Conservation (phyloP, 2,329 filamentous ascomycete genomes). For the Magnaporthales sp. region DNA sequence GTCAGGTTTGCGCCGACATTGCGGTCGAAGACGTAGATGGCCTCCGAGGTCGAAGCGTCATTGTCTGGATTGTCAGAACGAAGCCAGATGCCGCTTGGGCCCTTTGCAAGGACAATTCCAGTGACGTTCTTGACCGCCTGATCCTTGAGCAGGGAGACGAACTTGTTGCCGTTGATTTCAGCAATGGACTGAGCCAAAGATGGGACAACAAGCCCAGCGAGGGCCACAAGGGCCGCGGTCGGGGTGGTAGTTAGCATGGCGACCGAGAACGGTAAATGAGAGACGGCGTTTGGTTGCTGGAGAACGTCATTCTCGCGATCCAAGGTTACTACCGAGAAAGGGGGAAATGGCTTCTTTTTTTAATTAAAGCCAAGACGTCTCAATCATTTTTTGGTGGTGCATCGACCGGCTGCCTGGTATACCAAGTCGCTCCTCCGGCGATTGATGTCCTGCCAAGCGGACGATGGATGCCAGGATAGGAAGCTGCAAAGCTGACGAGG, state of each 20-base stretch:
- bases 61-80: slow-evolving; percentile 49
- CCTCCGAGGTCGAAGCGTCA: slow-evolving; percentile 51
- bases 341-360: neutral
- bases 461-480: neutral
- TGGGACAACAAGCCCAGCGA: neutral
- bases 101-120: slow-evolving; percentile 60
- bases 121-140: slow-evolving; percentile 48
- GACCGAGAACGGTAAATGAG: neutral
- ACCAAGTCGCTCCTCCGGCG: neutral
- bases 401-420: neutral
- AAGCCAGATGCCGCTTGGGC: slow-evolving; percentile 55
- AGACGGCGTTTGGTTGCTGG: neutral
- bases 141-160: slow-evolving; percentile 50
- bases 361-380: neutral
- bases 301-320: neutral
- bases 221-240: neutral
- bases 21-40: slow-evolving; percentile 54
- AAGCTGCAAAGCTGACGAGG: slow-evolving; percentile 2
- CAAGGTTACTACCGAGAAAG: neutral
- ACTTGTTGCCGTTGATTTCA: slow-evolving; percentile 58
- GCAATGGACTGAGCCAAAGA: slow-evolving; percentile 36
- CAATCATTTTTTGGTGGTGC: neutral
- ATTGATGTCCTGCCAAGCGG: neutral
- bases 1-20: slow-evolving; percentile 39
- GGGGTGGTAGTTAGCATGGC: neutral